Percentiles rank a stretch among this genome's conserved stretches.
phyloP scores from a whole-genome alignment of 805 yeast genomes.

The Ogataea ganodermae region DNA sequence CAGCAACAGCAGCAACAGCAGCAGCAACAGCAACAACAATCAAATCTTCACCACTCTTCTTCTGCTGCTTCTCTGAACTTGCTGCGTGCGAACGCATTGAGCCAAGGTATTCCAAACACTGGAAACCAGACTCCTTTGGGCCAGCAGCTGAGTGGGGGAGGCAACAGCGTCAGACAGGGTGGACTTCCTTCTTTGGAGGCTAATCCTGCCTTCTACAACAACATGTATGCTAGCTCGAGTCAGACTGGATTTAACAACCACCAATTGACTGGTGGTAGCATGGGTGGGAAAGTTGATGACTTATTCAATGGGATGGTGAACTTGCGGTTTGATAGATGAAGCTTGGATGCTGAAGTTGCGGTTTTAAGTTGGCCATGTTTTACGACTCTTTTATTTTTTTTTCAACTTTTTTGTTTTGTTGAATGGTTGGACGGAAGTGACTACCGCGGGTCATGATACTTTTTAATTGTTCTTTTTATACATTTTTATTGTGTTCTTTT shows the following conservation, averaged over 20 bases:
- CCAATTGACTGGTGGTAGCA: constrained; percentile 32
- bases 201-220: constrained; percentile 14
- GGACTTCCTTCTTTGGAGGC: constrained; percentile 19
- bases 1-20: constrained; percentile 23
- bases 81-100: constrained; percentile 29
- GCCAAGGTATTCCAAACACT: constrained; percentile 2
- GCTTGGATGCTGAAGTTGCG: constrained; percentile 1
- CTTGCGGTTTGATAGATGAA: constrained; percentile 29
- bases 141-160: constrained; percentile 20
- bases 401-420: background rate
- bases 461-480: constrained; percentile 3
- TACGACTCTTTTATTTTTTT: constrained; percentile 9
- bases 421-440: background rate
- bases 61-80: constrained; percentile 35
- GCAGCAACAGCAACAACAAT: constrained; percentile 25
- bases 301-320: constrained; percentile 32
- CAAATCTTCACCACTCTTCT: constrained; percentile 31
- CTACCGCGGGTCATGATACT: background rate
- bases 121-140: constrained; percentile 19
- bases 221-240: constrained; percentile 4
- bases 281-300: constrained; percentile 28
- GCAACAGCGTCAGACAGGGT: constrained; percentile 15
- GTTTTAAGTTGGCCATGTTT: constrained; percentile 12
- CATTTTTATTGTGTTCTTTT: background rate
- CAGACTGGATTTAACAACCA: constrained; percentile 26